phyloP scores from a whole-genome alignment of 1,284 basidiomycete genomes.

The Cryptococcus sp. region DNA sequence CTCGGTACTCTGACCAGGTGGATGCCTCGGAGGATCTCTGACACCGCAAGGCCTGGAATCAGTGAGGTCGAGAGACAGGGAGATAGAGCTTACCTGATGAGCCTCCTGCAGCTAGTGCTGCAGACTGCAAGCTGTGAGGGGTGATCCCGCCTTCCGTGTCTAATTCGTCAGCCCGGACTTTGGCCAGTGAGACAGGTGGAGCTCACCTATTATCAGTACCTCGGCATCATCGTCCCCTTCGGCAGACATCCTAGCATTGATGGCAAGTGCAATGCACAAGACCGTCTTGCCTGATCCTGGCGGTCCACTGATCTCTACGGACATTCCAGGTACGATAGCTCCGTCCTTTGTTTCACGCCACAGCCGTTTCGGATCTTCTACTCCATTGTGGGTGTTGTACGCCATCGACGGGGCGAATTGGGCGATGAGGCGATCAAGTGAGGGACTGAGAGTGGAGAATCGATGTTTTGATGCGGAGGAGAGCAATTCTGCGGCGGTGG shows the following conservation, averaged over 20 bases:
- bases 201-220: conserved; percentile 43
- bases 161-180: too few relatives aligned
- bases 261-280: conserved; percentile 24
- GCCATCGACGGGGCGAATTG: conserved; percentile 4
- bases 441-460: conserved; percentile 32
- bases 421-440: conserved; percentile 34
- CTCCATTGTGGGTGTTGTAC: background rate
- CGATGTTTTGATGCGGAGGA: conserved; percentile 10
- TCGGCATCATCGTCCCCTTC: conserved; percentile 15
- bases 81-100: too few relatives aligned
- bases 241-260: conserved; percentile 27
- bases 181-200: background rate
- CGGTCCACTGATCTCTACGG: conserved; percentile 42
- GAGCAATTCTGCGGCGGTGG: conserved; percentile 27
- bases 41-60: conserved; percentile 26
- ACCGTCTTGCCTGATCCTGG: conserved; percentile 45
- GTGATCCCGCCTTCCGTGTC: conserved; percentile 48
- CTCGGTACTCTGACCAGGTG: conserved; percentile 42
- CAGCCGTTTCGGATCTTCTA: background rate
- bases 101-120: too few relatives aligned
- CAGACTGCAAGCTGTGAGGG: too few relatives aligned
- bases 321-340: conserved; percentile 34
- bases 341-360: conserved; percentile 11
- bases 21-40: conserved; percentile 22
- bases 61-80: too few relatives aligned